These are phyloP conservation scores for Durotheca rogersii DNA, from an alignment of 495 filamentous ascomycete species.

Conservation along the genomic window DNA sequence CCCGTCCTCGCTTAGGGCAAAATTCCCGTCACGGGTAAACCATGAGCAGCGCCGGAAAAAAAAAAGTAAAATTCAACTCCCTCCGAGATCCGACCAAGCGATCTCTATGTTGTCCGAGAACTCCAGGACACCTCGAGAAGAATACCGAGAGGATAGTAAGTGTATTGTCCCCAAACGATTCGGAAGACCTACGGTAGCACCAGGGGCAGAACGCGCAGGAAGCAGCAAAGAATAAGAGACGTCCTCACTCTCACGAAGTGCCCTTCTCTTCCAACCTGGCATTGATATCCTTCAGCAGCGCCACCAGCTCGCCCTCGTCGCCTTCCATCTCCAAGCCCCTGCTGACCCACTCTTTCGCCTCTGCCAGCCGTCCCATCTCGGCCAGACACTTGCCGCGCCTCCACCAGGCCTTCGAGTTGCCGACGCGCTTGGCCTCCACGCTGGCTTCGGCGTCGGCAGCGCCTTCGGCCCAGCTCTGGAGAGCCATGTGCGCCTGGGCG, in stretches of 20 bases:
- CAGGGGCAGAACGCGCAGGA: too few relatives aligned
- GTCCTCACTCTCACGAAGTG: too few relatives aligned
- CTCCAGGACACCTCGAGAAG: too few relatives aligned
- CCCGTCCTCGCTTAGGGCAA: too few relatives aligned
- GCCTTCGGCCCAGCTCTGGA: slow-evolving; percentile 77
- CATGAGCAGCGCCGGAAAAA: neutral
- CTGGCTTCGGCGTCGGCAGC: slow-evolving; percentile 80
- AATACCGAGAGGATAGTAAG: too few relatives aligned
- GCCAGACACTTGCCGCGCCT: slow-evolving; percentile 74
- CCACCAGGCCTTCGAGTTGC: slow-evolving; percentile 95
- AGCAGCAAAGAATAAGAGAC: too few relatives aligned
- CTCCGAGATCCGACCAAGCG: neutral
- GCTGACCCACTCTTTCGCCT: slow-evolving; percentile 73
- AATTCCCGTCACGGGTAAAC: neutral
- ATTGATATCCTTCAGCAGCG: slow-evolving; percentile 70
- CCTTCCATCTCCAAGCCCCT: slow-evolving; percentile 82
- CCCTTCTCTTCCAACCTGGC: slow-evolving; percentile 35
- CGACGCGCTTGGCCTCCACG: slow-evolving; percentile 82
- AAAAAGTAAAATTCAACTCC: neutral
- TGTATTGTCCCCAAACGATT: too few relatives aligned
- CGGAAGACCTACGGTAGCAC: too few relatives aligned
- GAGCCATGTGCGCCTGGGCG: slow-evolving; percentile 83
- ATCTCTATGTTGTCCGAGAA: slow-evolving; percentile 5
- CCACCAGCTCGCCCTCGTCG: slow-evolving; percentile 66
- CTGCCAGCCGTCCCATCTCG: slow-evolving; percentile 87